A percentile compares a stretch with the other conserved stretches of the same genome.
These are phyloP conservation scores for Blastobotrys aristatus DNA, from an alignment of 1,139 yeast species.

Conservation along the genomic window DNA sequence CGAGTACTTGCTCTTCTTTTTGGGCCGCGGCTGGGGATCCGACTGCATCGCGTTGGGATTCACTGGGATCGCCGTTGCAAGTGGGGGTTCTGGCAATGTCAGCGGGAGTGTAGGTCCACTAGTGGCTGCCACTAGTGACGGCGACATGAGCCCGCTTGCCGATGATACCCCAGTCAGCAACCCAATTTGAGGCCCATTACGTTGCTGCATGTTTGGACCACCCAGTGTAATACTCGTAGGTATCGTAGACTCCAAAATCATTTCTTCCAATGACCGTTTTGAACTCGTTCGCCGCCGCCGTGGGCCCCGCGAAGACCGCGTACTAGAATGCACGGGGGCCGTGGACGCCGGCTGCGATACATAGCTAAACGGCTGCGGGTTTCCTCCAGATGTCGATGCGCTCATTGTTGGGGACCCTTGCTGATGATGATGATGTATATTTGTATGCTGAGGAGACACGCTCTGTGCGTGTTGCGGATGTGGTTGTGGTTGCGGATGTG, in stretches of 20 bases:
- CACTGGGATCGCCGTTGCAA: constrained; percentile 31
- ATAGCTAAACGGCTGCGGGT: constrained; percentile 21
- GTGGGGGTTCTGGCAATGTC: constrained; percentile 34
- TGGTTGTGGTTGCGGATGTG: neutral
- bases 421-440: constrained; percentile 7
- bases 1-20: constrained; percentile 61
- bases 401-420: constrained; percentile 1
- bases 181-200: constrained; percentile 19
- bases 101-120: constrained; percentile 27
- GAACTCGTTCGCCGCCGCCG: constrained; percentile 28
- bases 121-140: constrained; percentile 10
- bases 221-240: constrained; percentile 22
- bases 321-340: constrained; percentile 19
- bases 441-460: no score
- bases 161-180: constrained; percentile 18
- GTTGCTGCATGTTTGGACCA: constrained; percentile 3
- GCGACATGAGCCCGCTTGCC: constrained; percentile 14
- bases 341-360: constrained; percentile 24
- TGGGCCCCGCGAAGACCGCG: constrained; percentile 16
- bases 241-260: constrained; percentile 26
- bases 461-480: neutral
- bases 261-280: constrained; percentile 30
- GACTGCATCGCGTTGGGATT: constrained; percentile 35
- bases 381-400: neutral
- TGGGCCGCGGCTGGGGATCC: constrained; percentile 46